These are phyloP conservation scores for Penicillium turbatum DNA, from an alignment of 495 filamentous ascomycete genomes.

Conservation along the genomic window DNA sequence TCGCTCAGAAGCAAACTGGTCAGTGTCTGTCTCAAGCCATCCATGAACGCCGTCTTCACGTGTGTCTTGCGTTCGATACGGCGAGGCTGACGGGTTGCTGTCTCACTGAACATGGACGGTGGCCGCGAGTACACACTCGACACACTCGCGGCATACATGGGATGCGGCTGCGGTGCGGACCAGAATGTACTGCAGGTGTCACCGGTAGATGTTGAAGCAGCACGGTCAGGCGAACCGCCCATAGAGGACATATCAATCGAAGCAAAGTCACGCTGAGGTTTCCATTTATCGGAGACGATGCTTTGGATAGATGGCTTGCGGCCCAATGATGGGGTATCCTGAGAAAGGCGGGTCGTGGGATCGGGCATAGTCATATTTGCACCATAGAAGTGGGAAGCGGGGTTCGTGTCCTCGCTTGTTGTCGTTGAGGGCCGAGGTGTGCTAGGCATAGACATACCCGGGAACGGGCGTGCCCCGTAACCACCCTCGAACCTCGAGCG, in stretches of 20 bases:
- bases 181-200: constrained; percentile 83
- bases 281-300: constrained; percentile 62
- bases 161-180: constrained; percentile 69
- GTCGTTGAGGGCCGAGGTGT: constrained; percentile 48
- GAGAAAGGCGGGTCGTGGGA: constrained; percentile 33
- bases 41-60: constrained; percentile 63
- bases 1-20: constrained; percentile 87
- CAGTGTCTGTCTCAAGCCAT: constrained; percentile 71
- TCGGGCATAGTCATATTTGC: constrained; percentile 40
- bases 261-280: constrained; percentile 42
- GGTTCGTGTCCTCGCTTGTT: constrained; percentile 47
- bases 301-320: constrained; percentile 55
- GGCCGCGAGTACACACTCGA: constrained; percentile 49
- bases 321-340: constrained; percentile 36
- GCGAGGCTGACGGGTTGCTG: constrained; percentile 28
- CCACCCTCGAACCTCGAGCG: constrained; percentile 71
- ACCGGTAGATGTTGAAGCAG: constrained; percentile 58
- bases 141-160: constrained; percentile 56
- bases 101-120: constrained; percentile 45
- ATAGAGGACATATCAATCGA: constrained; percentile 51
- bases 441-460: constrained; percentile 42
- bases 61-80: constrained; percentile 38
- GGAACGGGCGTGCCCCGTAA: constrained; percentile 43
- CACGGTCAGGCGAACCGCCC: constrained; percentile 53
- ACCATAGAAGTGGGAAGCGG: constrained; percentile 26